Conservation (phyloP, 441 rosid species). For the Croton setiger region DNA sequence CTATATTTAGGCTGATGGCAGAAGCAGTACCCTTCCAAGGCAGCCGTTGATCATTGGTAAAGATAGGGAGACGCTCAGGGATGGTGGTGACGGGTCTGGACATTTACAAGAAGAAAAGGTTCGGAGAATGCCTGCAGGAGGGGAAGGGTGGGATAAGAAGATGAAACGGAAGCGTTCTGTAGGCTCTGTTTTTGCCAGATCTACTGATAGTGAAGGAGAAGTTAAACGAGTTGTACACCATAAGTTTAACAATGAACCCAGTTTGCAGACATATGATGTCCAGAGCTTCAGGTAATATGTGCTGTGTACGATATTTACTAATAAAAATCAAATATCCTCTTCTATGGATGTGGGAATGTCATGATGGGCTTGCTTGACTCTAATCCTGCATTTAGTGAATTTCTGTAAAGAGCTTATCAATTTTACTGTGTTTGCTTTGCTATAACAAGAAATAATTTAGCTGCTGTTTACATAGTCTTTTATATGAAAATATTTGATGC, state of each 20-base stretch:
- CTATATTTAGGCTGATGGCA: slow-evolving; percentile 43
- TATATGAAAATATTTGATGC: not conserved
- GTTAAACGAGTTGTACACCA: slow-evolving; percentile 35
- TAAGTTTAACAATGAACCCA: slow-evolving; percentile 39
- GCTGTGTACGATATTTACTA: not conserved
- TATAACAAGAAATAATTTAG: not conserved
- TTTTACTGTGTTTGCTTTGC: not conserved
- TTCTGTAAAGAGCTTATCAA: not conserved
- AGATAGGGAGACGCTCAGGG: slow-evolving; percentile 43
- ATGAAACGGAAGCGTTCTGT: slow-evolving; percentile 59
- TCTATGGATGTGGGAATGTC: not conserved
- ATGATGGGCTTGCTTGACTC: not conserved
- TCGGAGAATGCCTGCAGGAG: slow-evolving; percentile 52
- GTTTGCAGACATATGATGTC: slow-evolving; percentile 38
- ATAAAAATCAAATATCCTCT: not conserved
- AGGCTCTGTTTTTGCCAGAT: slow-evolving; percentile 41
- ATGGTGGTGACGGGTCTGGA: slow-evolving; percentile 40
- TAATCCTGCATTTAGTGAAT: not conserved
- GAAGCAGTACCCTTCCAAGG: slow-evolving; percentile 33
- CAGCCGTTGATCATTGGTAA: slow-evolving; percentile 38
- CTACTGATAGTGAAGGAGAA: slow-evolving; percentile 46
- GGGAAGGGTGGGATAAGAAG: slow-evolving; percentile 68
- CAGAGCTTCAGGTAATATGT: slow-evolving; percentile 44
- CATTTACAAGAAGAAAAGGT: slow-evolving; percentile 45
- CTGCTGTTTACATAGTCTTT: not conserved